Percentiles rank a stretch among this genome's conserved stretches.
Evolutionary conservation across 2,329 filamentous ascomycete genomes (phyloP).

Genomic region (Neonectria punicea): DNA sequence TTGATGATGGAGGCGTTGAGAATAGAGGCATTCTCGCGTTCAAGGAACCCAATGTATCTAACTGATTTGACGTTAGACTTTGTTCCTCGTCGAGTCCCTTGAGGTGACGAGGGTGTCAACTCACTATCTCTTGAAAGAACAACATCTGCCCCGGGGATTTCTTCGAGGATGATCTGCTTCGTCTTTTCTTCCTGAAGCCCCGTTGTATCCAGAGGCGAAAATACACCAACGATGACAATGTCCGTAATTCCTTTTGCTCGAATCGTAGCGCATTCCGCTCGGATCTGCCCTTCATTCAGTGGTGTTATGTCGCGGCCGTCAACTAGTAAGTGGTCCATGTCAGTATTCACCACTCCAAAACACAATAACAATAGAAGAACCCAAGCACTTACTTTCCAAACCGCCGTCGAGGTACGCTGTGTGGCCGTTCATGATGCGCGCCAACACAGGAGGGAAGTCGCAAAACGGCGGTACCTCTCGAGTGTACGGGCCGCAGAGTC

Average conservation of each 20-base stretch:
- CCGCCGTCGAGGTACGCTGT: constrained; percentile 57
- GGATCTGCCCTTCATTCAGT: constrained; percentile 3
- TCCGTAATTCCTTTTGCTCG: constrained; percentile 3
- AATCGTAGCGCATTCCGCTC: constrained; percentile 1
- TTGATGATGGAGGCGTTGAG: constrained; percentile 68
- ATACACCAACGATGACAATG: constrained; percentile 13
- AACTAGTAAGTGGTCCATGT: constrained; percentile 38
- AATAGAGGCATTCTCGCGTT: constrained; percentile 71
- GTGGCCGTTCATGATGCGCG: constrained; percentile 56
- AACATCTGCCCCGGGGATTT: constrained; percentile 3
- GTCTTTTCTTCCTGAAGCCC: constrained; percentile 5
- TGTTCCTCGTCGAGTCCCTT: too few species aligned
- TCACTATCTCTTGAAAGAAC: constrained; percentile 9
- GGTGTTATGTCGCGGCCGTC: constrained; percentile 57
- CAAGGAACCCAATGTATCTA: constrained; percentile 59
- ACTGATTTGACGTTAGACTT: too few species aligned
- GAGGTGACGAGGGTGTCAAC: constrained; percentile 31
- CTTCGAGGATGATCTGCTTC: neutral
- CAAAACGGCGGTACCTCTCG: constrained; percentile 59
- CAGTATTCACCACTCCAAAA: too few species aligned
- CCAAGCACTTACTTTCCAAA: constrained; percentile 45
- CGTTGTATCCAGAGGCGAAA: constrained; percentile 1
- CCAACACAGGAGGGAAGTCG: constrained; percentile 61
- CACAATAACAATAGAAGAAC: too few species aligned
- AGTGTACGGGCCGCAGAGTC: constrained; percentile 62